A percentile compares a stretch with the other conserved stretches of the same genome.
phyloP scores from a whole-genome alignment of 768 basidiomycete species.

The Rhodotorula graminis region DNA sequence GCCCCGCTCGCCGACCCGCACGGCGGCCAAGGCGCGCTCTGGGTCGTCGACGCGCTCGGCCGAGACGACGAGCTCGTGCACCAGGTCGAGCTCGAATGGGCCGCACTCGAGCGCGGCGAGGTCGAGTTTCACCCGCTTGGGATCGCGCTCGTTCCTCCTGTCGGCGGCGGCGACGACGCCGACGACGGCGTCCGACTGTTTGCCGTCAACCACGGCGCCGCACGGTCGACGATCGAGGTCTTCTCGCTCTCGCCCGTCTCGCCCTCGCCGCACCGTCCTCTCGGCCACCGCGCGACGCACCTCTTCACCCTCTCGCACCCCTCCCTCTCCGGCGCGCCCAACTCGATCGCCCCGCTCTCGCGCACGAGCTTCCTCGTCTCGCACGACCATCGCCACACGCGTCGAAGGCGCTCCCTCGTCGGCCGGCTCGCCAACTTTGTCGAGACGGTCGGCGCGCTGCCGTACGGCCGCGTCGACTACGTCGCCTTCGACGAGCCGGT shows the following conservation, averaged over 20 bases:
- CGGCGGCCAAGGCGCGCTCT: slow-evolving; percentile 58
- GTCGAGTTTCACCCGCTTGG: slow-evolving; percentile 73
- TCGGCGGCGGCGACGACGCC: slow-evolving; percentile 43
- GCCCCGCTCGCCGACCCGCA: slow-evolving; percentile 61
- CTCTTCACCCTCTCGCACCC: slow-evolving; percentile 60
- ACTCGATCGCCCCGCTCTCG: slow-evolving; percentile 62
- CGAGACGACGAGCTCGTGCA: slow-evolving; percentile 41
- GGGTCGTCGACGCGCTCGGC: slow-evolving; percentile 52
- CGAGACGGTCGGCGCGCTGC: slow-evolving; percentile 52
- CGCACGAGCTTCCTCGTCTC: slow-evolving; percentile 66
- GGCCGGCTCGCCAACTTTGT: slow-evolving; percentile 55
- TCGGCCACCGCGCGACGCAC: slow-evolving; percentile 50
- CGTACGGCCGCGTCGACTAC: slow-evolving; percentile 5
- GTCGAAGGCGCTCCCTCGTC: slow-evolving; percentile 55
- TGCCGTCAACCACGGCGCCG: slow-evolving; percentile 64
- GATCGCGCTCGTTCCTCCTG: slow-evolving; percentile 40
- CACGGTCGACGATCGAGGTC: slow-evolving; percentile 63
- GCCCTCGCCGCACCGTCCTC: neutral
- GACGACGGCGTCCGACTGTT: slow-evolving; percentile 50
- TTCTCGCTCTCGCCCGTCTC: slow-evolving; percentile 55
- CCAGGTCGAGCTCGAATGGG: slow-evolving; percentile 47
- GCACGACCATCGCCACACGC: slow-evolving; percentile 67
- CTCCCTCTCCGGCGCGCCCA: slow-evolving; percentile 59
- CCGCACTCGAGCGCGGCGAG: neutral
- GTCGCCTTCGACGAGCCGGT: neutral